Evolutionary conservation across 1,284 basidiomycete genomes (phyloP), one percentile per base, ranked within the genome.

Genomic region (Lentinula novae-zelandiae): DNA sequence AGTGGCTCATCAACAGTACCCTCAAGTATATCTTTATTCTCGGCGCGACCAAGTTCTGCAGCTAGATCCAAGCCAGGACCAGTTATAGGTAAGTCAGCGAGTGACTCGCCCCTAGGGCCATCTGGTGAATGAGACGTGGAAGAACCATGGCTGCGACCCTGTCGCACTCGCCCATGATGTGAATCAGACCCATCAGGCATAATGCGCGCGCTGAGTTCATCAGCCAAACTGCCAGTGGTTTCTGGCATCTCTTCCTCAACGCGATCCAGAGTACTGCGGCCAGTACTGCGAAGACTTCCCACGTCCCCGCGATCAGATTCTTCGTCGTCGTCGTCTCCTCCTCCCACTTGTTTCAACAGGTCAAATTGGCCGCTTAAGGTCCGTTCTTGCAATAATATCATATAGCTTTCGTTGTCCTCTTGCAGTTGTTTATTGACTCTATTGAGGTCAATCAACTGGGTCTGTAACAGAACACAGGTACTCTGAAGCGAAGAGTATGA

Each of bases 361-460:
- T 92, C 86, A 68, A 93, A 90, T 66, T 92, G 86, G 1, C 95
- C 95, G 64, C 82, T 94, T 46, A 98, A 76, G 0, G 95, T 97
- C 75, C 84, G 87, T 75, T 97, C 94, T 62, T 92, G 81, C 33
- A 97, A 76, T 50, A 98, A 80, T 63, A 95, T 92, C 81, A 96
- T 94, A 77, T 94, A 98, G 53, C 92, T 91, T 74, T 96, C 94
- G 72, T 96, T 97, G 69, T 97, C 95, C 71, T 97, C 95, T 72
- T 93, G 90, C 46, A 93, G 70, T 63, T 89, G 86, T 66, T 87
- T 82, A 69, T 93, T 93, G 65, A 93, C 90, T 60, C 91, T 78
- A 72, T 91, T 89, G 57, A 93, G 73, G 66, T 93, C 90, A 39
- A 86, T 77, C 3, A 93, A 79, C 67, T 93, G 90, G 1, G 83